These are phyloP conservation scores for Helminthosporium solani DNA, from an alignment of 2,329 filamentous ascomycete species.

Conservation along the genomic window DNA sequence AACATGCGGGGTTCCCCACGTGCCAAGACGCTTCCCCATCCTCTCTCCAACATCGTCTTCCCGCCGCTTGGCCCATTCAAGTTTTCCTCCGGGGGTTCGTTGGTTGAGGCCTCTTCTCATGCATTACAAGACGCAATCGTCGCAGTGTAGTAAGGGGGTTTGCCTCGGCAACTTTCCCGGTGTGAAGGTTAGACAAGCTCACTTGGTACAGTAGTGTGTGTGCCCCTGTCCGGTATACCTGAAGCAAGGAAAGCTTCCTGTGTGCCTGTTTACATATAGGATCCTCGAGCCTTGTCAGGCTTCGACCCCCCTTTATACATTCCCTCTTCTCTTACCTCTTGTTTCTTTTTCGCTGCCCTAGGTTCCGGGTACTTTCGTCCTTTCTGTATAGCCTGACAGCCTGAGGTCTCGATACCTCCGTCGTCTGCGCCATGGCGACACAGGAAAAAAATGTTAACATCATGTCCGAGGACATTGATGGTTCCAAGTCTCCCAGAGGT, in stretches of 20 bases:
- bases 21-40: conserved; percentile 27
- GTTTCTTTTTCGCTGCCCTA: not conserved
- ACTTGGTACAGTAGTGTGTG: too few relatives aligned
- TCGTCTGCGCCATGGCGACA: conserved; percentile 18
- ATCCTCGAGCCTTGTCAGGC: too few relatives aligned
- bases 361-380: not conserved
- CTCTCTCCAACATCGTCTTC: conserved; percentile 5
- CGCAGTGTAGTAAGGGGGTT: conserved; percentile 8
- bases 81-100: not conserved
- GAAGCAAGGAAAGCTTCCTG: too few relatives aligned
- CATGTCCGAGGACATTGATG: conserved; percentile 24
- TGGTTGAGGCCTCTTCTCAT: not conserved
- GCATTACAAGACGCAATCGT: not conserved
- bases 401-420: not conserved
- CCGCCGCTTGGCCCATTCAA: conserved; percentile 2
- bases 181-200: conserved; percentile 2
- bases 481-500: conserved; percentile 12
- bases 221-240: too few relatives aligned
- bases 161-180: conserved; percentile 30
- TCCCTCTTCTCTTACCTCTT: not conserved
- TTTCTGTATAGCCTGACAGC: not conserved
- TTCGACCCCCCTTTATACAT: not conserved
- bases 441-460: conserved; percentile 28
- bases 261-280: too few relatives aligned
- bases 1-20: conserved; percentile 26